Conservation (phyloP, 208 protist genomes). For the Leishmania tropica region DNA sequence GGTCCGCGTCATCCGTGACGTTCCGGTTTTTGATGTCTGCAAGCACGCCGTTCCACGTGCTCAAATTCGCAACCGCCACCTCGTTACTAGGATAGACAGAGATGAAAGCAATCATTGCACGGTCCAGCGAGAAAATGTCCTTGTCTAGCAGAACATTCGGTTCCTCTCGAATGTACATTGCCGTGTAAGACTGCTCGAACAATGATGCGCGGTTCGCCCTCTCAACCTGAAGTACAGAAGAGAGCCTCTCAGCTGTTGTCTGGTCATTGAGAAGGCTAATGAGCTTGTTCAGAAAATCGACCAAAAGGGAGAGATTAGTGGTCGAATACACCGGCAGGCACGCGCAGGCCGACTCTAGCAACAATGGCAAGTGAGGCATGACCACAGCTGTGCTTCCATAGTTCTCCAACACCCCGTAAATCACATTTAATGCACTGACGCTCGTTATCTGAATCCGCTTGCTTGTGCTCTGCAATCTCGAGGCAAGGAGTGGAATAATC, state of each 20-base stretch:
- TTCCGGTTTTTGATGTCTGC: slow-evolving; percentile 54
- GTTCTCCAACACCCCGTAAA: slow-evolving; percentile 43
- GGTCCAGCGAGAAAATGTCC: slow-evolving; percentile 86
- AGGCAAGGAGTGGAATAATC: slow-evolving; percentile 47
- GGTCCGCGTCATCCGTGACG: slow-evolving; percentile 61
- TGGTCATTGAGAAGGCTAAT: slow-evolving; percentile 29
- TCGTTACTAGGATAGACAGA: slow-evolving; percentile 44
- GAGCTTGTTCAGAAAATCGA: slow-evolving; percentile 47
- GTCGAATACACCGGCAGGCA: slow-evolving; percentile 83
- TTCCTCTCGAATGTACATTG: slow-evolving; percentile 51
- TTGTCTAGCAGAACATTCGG: slow-evolving; percentile 77
- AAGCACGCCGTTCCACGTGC: slow-evolving; percentile 59
- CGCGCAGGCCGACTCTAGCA: slow-evolving; percentile 41
- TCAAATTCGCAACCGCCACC: slow-evolving; percentile 46
- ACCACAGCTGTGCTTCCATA: slow-evolving; percentile 34
- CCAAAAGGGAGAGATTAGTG: slow-evolving; percentile 69
- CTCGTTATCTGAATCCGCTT: slow-evolving; percentile 78
- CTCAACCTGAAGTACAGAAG: slow-evolving; percentile 46
- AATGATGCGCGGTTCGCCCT: slow-evolving; percentile 33
- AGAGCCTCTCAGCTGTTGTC: slow-evolving; percentile 32
- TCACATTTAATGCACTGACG: slow-evolving; percentile 61
- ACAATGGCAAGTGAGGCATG: slow-evolving; percentile 23
- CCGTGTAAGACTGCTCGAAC: slow-evolving; percentile 77
- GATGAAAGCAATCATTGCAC: slow-evolving; percentile 55
- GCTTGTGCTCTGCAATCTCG: slow-evolving; percentile 69